Conservation (phyloP, 2,329 filamentous ascomycete species). For the Neoscytalidium dimidiatum region DNA sequence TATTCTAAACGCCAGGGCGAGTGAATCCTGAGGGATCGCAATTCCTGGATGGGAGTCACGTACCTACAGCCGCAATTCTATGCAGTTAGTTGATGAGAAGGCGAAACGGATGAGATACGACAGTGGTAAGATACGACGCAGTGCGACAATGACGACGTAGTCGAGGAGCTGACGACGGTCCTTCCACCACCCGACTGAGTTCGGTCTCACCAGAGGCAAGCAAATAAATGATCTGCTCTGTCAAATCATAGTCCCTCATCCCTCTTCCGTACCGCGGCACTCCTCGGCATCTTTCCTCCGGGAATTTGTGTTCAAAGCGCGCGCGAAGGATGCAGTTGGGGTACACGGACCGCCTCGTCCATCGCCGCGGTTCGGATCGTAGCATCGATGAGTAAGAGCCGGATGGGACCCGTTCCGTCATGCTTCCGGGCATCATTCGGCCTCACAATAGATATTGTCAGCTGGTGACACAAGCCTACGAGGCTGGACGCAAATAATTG, state of each 20-base stretch:
- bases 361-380: neutral
- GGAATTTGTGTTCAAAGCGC: neutral
- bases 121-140: too few species aligned
- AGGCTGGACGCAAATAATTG: too few species aligned
- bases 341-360: neutral
- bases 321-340: conserved; percentile 1
- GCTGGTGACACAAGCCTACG: too few species aligned
- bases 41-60: neutral
- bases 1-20: neutral
- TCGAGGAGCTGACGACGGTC: neutral
- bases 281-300: neutral
- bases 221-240: neutral
- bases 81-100: neutral
- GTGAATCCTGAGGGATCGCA: neutral
- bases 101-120: neutral
- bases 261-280: neutral
- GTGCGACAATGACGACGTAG: too few species aligned
- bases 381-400: too few species aligned
- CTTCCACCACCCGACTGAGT: too few species aligned
- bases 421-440: too few species aligned
- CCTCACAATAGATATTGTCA: too few species aligned
- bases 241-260: neutral
- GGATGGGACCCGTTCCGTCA: too few species aligned
- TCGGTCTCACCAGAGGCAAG: neutral
- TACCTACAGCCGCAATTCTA: neutral